Base-by-base conservation (phyloP, 108 stramenopile genomes). In the Nitzschia sp. region DNA sequence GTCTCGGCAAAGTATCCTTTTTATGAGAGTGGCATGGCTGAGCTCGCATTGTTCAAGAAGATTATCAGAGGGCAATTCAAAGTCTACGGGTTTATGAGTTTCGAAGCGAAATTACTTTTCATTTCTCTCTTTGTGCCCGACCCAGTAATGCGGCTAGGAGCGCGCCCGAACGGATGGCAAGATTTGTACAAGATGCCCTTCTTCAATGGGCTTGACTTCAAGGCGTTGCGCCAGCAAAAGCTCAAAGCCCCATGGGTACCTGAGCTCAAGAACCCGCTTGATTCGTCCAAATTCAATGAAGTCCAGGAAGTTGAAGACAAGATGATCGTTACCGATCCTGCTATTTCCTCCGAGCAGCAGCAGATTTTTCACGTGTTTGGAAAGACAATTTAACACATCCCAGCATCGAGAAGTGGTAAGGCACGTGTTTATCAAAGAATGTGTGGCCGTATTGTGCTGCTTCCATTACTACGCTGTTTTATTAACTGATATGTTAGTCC, bases 1-100 rank as follows among this genome's bases (percentile, higher is more conserved):
- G 77, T 97, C 1, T 88, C 91, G n/a, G 98, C 97, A 11, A 91
- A 85, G 59, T 95, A 95, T 29, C 97, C 98, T 2, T 99, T 99
- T 80, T 94, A 93, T 64, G 79, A 86, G 2, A 89, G 82, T 33
- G 92, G 90, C 54, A 85, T 94, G 31, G 94, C 93, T 69, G 89
- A 95, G 75, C 83, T 94, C 62, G 85, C 82, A 62, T 81, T 98
- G 48, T 97, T 92, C 83, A 95, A 95, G 79, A 84, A 92, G n/a
- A 97, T 97, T 24, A 69, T 74, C 29, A 69, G 71, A 11, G 87
- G 84, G 4, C 74, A 68, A 51, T 85, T 82, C 66, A 32, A 70
- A 46, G 29, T 70, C 1, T 38, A 49, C 45, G 74, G 46, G 38
- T 53, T 33, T 15, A 68, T 68, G 66, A 59, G 56, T 21, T 33